phyloP scores from a whole-genome alignment of 768 basidiomycete genomes.

The Trametes cingulata region DNA sequence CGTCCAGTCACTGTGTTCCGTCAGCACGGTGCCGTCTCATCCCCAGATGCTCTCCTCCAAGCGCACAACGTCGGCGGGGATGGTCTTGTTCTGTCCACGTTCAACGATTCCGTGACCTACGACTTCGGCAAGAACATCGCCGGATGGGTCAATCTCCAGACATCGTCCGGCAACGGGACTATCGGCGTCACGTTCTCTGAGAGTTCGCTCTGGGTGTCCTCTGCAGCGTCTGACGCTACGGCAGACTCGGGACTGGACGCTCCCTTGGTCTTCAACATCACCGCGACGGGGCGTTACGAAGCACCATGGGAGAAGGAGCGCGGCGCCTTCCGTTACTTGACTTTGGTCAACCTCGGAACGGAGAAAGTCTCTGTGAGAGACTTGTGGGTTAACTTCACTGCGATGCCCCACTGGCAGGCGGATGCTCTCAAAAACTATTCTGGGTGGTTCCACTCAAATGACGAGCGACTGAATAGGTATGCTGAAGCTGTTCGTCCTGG shows the following conservation, averaged over 20 bases:
- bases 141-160: slow-evolving; percentile 15
- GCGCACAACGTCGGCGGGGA: background rate
- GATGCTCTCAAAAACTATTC: slow-evolving; percentile 11
- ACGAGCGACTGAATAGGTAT: slow-evolving; percentile 18
- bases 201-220: slow-evolving; percentile 19
- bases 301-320: slow-evolving; percentile 15
- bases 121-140: slow-evolving; percentile 23
- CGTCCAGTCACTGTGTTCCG: slow-evolving; percentile 8
- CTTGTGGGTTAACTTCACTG: slow-evolving; percentile 20
- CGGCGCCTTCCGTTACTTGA: slow-evolving; percentile 19
- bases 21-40: slow-evolving; percentile 10
- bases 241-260: slow-evolving; percentile 12
- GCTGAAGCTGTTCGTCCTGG: background rate
- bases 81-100: background rate
- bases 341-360: slow-evolving; percentile 10
- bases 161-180: slow-evolving; percentile 3
- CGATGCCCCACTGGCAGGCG: slow-evolving; percentile 20
- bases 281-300: background rate
- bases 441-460: slow-evolving; percentile 20
- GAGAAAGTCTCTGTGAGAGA: slow-evolving; percentile 3
- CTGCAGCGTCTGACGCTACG: slow-evolving; percentile 7
- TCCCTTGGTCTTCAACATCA: slow-evolving; percentile 14
- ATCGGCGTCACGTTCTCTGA: slow-evolving; percentile 19
- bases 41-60: background rate
- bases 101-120: slow-evolving; percentile 18